A percentile compares a stretch with the other conserved stretches of the same genome.
These are phyloP conservation scores for Cryptococcus jaspeensis DNA, from an alignment of 1,284 basidiomycete species.

Conservation along the genomic window DNA sequence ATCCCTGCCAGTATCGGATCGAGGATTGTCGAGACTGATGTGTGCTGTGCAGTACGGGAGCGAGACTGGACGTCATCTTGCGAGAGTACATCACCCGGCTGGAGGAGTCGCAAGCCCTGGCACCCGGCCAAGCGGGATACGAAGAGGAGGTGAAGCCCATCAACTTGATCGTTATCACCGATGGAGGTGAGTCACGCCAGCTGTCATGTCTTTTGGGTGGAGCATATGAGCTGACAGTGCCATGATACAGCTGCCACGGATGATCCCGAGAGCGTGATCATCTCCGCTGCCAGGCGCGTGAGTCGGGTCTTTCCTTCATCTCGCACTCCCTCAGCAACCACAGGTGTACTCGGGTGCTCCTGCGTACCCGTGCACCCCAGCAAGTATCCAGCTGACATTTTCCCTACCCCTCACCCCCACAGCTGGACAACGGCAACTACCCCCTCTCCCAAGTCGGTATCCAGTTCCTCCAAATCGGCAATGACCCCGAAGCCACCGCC, in stretches of 20 bases:
- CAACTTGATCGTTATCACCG: slow-evolving; percentile 48
- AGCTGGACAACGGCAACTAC: slow-evolving; percentile 49
- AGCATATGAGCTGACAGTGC: background rate
- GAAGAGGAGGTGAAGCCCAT: slow-evolving; percentile 31
- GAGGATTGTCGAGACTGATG: background rate
- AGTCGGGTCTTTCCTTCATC: slow-evolving; percentile 3
- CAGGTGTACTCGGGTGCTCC: background rate
- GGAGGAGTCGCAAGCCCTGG: slow-evolving; percentile 24
- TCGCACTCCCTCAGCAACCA: too few relatives aligned
- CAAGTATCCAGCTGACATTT: background rate
- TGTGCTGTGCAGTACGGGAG: slow-evolving; percentile 29
- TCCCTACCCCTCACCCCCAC: background rate
- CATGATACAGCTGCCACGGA: slow-evolving; percentile 30
- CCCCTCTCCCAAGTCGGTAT: slow-evolving; percentile 52
- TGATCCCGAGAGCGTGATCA: slow-evolving; percentile 41
- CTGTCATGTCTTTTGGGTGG: too few relatives aligned
- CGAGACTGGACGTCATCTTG: slow-evolving; percentile 39
- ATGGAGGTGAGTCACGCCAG: slow-evolving; percentile 32
- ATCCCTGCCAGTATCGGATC: background rate
- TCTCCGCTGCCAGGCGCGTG: slow-evolving; percentile 31
- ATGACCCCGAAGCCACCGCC: slow-evolving; percentile 39
- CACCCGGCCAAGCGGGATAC: background rate
- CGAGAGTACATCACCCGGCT: slow-evolving; percentile 44
- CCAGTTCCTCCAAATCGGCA: slow-evolving; percentile 51
- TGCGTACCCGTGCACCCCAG: too few relatives aligned